These are phyloP conservation scores for Zymoseptoria tritici DNA, from an alignment of 2,329 filamentous ascomycete genomes.

Conservation along the genomic window DNA sequence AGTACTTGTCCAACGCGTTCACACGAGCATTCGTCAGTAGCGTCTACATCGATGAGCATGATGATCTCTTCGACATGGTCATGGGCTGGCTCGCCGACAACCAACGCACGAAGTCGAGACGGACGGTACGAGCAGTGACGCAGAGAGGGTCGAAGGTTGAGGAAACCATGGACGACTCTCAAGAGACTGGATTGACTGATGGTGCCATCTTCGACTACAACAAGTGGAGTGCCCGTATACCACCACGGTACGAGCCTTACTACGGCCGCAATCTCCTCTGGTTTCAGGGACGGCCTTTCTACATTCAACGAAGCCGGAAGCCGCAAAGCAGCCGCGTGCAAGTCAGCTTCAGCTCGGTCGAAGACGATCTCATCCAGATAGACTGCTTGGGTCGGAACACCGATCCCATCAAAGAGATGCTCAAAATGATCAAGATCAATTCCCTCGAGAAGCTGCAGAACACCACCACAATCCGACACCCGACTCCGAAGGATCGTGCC, in stretches of 20 bases:
- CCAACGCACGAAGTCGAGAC: slow-evolving; percentile 29
- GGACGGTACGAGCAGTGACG: slow-evolving; percentile 36
- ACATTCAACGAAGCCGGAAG: slow-evolving; percentile 34
- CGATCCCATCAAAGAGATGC: slow-evolving; percentile 41
- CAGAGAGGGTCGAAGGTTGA: slow-evolving; percentile 30
- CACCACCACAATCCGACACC: slow-evolving; percentile 41
- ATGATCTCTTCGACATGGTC: slow-evolving; percentile 37
- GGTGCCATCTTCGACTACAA: slow-evolving; percentile 44
- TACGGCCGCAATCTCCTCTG: slow-evolving; percentile 40
- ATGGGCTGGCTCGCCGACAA: slow-evolving; percentile 40
- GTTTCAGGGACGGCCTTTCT: slow-evolving; percentile 36
- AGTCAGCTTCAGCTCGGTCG: slow-evolving; percentile 17
- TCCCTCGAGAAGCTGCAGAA: slow-evolving; percentile 36
- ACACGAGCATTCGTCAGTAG: slow-evolving; percentile 35
- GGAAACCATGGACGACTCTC: slow-evolving; percentile 29
- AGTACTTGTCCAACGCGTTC: slow-evolving; percentile 27
- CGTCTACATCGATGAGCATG: slow-evolving; percentile 39
- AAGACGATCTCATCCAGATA: slow-evolving; percentile 39
- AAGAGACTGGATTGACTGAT: slow-evolving; percentile 31
- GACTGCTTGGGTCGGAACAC: slow-evolving; percentile 43
- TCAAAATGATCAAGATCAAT: slow-evolving; percentile 40
- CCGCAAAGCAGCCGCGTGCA: slow-evolving; percentile 23
- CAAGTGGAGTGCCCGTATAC: slow-evolving; percentile 41
- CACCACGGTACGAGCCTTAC: slow-evolving; percentile 44
- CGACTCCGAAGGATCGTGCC: slow-evolving; percentile 34